A percentile compares a stretch with the other conserved stretches of the same genome.
Conservation (phyloP, 768 basidiomycete genomes). For the Kondoa subrosea region DNA sequence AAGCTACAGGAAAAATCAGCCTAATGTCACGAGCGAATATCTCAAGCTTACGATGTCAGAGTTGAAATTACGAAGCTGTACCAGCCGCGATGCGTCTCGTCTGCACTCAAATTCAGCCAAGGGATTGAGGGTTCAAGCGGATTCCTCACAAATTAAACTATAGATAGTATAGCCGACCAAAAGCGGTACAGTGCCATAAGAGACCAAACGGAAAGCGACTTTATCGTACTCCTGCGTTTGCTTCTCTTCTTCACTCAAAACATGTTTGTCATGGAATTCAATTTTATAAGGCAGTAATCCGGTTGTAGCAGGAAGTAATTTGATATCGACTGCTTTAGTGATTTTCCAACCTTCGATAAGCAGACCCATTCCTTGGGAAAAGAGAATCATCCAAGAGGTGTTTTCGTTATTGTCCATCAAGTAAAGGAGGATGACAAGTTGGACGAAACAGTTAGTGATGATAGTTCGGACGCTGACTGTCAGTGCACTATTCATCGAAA, state of each 20-base stretch:
- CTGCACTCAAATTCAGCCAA: too few species aligned
- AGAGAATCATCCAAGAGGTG: conserved; percentile 94
- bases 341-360: conserved; percentile 75
- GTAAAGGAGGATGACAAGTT: conserved; percentile 65
- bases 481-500: neutral
- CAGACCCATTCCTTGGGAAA: conserved; percentile 32
- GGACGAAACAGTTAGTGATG: conserved; percentile 51
- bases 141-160: conserved; percentile 37
- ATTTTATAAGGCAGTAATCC: conserved; percentile 61
- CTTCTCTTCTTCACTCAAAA: conserved; percentile 90
- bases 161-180: conserved; percentile 35
- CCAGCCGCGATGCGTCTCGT: conserved; percentile 47
- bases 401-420: conserved; percentile 54
- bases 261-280: conserved; percentile 84
- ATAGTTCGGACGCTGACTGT: conserved; percentile 67
- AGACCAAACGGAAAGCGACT: conserved; percentile 85
- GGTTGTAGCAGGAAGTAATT: conserved; percentile 43
- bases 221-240: conserved; percentile 93
- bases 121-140: too few species aligned
- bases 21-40: neutral
- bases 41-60: conserved; percentile 38
- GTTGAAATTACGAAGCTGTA: conserved; percentile 91
- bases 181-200: conserved; percentile 69
- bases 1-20: conserved; percentile 2
- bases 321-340: conserved; percentile 63